Percentiles rank a stretch among this genome's conserved stretches.
Evolutionary conservation across 345 rosid genomes (phyloP).

Genomic region (Syzygium aqueum): DNA sequence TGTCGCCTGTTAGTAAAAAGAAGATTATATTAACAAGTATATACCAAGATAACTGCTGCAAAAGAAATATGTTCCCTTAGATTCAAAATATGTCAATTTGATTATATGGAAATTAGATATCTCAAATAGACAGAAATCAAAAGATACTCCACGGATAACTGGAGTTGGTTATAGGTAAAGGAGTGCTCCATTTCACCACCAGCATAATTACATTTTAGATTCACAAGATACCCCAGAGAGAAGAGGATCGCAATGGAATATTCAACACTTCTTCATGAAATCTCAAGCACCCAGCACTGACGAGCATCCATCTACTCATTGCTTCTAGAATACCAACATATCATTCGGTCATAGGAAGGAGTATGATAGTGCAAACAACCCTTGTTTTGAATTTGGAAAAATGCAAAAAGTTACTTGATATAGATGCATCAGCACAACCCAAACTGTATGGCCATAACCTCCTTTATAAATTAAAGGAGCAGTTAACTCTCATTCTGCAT

Average conservation of each 20-base stretch:
- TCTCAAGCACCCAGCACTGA: neutral
- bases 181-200: neutral
- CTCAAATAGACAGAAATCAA: neutral
- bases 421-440: neutral
- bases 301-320: neutral
- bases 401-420: neutral
- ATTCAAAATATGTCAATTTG: neutral
- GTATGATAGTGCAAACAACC: neutral
- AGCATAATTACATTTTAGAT: neutral
- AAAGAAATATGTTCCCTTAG: neutral
- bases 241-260: neutral
- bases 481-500: neutral
- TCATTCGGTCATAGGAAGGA: neutral
- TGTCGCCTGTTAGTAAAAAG: neutral
- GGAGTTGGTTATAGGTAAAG: neutral
- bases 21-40: neutral
- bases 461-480: neutral
- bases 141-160: neutral
- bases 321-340: neutral
- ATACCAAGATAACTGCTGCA: neutral
- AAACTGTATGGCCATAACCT: neutral
- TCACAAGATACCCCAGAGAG: neutral
- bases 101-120: neutral
- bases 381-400: neutral
- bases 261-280: neutral